Evolutionary conservation across 1,284 basidiomycete species (phyloP).

Genomic region (Rhizopogon parksii): DNA sequence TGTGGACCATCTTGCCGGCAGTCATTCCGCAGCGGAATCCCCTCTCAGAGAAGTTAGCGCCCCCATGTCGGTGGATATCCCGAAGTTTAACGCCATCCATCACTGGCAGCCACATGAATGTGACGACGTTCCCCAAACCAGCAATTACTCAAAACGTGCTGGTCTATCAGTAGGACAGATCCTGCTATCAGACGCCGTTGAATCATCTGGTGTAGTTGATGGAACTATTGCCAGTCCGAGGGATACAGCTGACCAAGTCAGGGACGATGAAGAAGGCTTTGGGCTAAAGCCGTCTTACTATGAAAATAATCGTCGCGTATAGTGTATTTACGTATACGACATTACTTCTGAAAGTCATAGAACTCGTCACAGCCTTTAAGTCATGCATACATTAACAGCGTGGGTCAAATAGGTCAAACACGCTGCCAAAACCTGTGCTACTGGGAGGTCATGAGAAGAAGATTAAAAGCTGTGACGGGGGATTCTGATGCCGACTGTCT

Average conservation of each 20-base stretch:
- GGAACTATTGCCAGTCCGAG: background rate
- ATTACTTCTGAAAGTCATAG: background rate
- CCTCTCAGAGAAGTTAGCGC: background rate
- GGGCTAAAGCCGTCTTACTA: background rate
- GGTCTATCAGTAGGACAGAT: background rate
- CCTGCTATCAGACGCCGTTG: background rate
- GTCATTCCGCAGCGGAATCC: background rate
- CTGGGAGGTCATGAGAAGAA: background rate
- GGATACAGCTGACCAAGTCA: too few relatives aligned
- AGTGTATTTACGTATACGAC: background rate
- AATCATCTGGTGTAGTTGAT: background rate
- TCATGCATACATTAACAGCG: background rate
- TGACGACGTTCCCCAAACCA: background rate
- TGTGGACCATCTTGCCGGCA: background rate
- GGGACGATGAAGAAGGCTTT: background rate
- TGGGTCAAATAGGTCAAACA: background rate
- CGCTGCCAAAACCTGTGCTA: background rate
- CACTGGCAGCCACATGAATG: background rate
- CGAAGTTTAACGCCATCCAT: background rate
- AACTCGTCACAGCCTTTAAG: background rate
- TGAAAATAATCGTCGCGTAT: background rate
- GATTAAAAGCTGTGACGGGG: background rate
- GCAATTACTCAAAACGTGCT: background rate
- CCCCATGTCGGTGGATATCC: background rate
- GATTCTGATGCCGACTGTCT: background rate